A percentile compares a stretch with the other conserved stretches of the same genome.
These are phyloP conservation scores for Cyclotella atomus DNA, from an alignment of 108 stramenopile species.

Conservation along the genomic window DNA sequence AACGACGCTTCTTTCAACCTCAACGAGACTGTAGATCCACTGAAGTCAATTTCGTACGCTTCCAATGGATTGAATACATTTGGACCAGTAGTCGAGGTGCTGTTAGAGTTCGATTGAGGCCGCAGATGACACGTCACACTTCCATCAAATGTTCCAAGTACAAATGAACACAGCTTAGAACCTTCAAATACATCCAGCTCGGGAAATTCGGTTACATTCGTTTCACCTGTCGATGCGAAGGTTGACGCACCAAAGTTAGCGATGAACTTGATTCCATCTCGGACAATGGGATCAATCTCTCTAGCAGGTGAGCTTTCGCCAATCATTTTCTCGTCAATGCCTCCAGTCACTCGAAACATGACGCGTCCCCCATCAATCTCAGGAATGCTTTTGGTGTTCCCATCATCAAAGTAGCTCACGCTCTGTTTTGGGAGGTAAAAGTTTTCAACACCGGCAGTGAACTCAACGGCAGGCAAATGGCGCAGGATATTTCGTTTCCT, in stretches of 20 bases:
- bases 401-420: constrained; percentile 82
- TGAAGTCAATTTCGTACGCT: constrained; percentile 89
- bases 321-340: constrained; percentile 54
- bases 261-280: constrained; percentile 79
- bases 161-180: constrained; percentile 57
- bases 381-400: constrained; percentile 76
- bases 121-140: constrained; percentile 73
- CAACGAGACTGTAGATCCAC: constrained; percentile 65
- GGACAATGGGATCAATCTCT: constrained; percentile 30
- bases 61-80: constrained; percentile 89
- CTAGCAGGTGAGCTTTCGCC: constrained; percentile 15
- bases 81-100: constrained; percentile 54
- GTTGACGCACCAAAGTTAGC: constrained; percentile 77
- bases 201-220: constrained; percentile 86
- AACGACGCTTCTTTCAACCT: constrained; percentile 76
- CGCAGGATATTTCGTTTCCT: constrained; percentile 83
- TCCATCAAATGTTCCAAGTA: constrained; percentile 73
- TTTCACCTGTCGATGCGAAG: constrained; percentile 69
- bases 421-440: constrained; percentile 82
- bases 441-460: constrained; percentile 82
- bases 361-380: constrained; percentile 81
- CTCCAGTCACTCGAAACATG: constrained; percentile 70
- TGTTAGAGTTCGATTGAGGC: constrained; percentile 57
- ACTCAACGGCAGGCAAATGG: constrained; percentile 85
- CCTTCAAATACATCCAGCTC: constrained; percentile 90